A percentile compares a stretch with the other conserved stretches of the same genome.
Conservation (phyloP, 345 rosid genomes). For the Eutrema japonicum region DNA sequence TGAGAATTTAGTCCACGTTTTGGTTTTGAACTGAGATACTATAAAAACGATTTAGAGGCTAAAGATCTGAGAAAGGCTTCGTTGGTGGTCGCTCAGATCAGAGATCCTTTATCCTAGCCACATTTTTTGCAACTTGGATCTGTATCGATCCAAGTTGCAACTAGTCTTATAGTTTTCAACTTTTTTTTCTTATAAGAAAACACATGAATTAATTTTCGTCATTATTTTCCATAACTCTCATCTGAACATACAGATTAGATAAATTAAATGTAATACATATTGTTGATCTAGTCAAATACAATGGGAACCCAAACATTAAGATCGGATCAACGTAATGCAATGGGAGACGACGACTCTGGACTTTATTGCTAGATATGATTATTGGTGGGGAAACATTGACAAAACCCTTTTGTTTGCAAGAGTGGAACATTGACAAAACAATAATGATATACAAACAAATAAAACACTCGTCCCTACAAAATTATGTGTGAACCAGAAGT, state of each 20-base stretch:
- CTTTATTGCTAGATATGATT: constrained; percentile 1
- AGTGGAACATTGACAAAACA: constrained; percentile 7
- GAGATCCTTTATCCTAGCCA: background rate
- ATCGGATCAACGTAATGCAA: constrained; percentile 9
- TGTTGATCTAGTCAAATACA: background rate
- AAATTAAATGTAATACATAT: background rate
- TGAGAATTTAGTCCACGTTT: too few relatives aligned
- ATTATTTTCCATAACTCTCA: background rate
- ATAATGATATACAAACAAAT: background rate
- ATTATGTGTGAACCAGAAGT: constrained; percentile 12
- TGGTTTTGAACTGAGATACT: too few relatives aligned
- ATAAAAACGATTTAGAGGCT: too few relatives aligned
- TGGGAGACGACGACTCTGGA: constrained; percentile 24
- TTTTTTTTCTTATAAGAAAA: too few relatives aligned
- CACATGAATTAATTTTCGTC: background rate
- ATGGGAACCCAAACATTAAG: constrained; percentile 13
- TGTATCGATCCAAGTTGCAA: too few relatives aligned
- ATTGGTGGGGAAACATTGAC: constrained; percentile 14
- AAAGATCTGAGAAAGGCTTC: background rate
- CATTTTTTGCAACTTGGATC: background rate
- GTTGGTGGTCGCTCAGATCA: background rate
- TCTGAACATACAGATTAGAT: background rate
- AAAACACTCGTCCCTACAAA: background rate
- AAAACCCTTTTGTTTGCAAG: constrained; percentile 14
- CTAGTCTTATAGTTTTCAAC: too few relatives aligned